phyloP scores from a whole-genome alignment of 495 filamentous ascomycete genomes.

The Lasiosphaeriaceae sp. region DNA sequence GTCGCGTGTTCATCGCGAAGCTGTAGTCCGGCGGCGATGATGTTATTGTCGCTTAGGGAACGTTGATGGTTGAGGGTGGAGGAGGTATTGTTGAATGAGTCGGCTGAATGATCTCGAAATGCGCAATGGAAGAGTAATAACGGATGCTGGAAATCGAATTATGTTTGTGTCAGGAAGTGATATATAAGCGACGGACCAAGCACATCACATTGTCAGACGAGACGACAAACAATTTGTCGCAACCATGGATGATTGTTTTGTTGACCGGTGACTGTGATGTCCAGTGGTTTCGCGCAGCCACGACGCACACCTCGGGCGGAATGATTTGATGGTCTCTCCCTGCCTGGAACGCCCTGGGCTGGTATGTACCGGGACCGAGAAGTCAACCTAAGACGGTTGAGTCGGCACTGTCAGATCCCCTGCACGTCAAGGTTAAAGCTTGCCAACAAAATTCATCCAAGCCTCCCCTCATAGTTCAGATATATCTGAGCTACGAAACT shows the following conservation, averaged over 20 bases:
- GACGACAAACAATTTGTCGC: not conserved
- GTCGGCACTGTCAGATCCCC: not conserved
- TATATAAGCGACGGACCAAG: not conserved
- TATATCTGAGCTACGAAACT: not conserved
- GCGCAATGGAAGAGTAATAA: no score
- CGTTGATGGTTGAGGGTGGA: not conserved
- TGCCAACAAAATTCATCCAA: not conserved
- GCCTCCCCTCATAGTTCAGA: not conserved
- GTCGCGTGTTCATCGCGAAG: conserved; percentile 81
- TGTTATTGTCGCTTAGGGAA: not conserved
- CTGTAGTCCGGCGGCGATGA: not conserved
- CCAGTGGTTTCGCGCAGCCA: no score
- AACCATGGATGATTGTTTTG: no score
- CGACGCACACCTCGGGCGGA: not conserved
- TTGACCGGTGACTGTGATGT: not conserved
- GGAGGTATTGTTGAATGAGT: not conserved
- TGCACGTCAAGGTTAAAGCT: not conserved
- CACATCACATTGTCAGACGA: not conserved
- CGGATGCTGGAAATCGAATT: not conserved
- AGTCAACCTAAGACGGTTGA: not conserved
- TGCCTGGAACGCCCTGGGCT: not conserved
- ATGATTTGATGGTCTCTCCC: not conserved
- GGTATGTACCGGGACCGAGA: not conserved
- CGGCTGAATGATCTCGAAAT: no score
- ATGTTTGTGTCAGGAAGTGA: not conserved